A percentile compares a stretch with the other conserved stretches of the same genome.
Conservation (phyloP, 1,284 basidiomycete species). For the Ganoderma leucocontextum region DNA sequence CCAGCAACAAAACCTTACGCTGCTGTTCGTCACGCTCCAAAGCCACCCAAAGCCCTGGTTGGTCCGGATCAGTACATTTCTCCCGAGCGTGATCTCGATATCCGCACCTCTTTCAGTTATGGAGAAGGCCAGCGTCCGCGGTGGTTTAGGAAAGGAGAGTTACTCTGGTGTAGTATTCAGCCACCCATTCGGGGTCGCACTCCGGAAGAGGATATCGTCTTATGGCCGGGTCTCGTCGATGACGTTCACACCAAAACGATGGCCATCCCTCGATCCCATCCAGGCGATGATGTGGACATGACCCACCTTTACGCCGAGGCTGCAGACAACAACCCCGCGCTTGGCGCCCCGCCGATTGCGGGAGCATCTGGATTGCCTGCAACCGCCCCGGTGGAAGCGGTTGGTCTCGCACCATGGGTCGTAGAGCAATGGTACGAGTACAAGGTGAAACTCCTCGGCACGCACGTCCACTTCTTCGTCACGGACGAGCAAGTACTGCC, state of each 20-base stretch:
- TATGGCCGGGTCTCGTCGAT: slow-evolving; percentile 79
- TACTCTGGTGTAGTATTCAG: slow-evolving; percentile 76
- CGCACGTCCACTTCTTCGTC: slow-evolving; percentile 54
- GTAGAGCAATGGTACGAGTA: slow-evolving; percentile 65
- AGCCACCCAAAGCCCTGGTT: slow-evolving; percentile 47
- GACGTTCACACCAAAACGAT: slow-evolving; percentile 58
- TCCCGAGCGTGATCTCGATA: slow-evolving; percentile 66
- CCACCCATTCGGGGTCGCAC: slow-evolving; percentile 54
- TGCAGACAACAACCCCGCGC: slow-evolving; percentile 17
- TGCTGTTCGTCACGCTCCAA: slow-evolving; percentile 61
- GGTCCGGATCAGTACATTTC: slow-evolving; percentile 60
- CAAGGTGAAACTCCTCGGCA: slow-evolving; percentile 69
- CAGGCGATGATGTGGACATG: slow-evolving; percentile 22
- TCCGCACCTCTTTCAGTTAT: slow-evolving; percentile 57
- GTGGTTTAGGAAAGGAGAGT: slow-evolving; percentile 72
- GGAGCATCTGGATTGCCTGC: slow-evolving; percentile 16
- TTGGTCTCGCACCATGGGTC: slow-evolving; percentile 55
- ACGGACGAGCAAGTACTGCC: slow-evolving; percentile 68
- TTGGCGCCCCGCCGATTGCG: slow-evolving; percentile 4
- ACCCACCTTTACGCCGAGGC: slow-evolving; percentile 24
- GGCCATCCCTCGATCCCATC: slow-evolving; percentile 32
- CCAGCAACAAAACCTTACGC: slow-evolving; percentile 53
- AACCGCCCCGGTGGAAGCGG: slow-evolving; percentile 22
- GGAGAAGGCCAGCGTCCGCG: slow-evolving; percentile 53
- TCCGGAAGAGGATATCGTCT: slow-evolving; percentile 55